Conservation (phyloP, 371 early-diverging fungal genomes). For the Lichtheimia corymbifera region DNA sequence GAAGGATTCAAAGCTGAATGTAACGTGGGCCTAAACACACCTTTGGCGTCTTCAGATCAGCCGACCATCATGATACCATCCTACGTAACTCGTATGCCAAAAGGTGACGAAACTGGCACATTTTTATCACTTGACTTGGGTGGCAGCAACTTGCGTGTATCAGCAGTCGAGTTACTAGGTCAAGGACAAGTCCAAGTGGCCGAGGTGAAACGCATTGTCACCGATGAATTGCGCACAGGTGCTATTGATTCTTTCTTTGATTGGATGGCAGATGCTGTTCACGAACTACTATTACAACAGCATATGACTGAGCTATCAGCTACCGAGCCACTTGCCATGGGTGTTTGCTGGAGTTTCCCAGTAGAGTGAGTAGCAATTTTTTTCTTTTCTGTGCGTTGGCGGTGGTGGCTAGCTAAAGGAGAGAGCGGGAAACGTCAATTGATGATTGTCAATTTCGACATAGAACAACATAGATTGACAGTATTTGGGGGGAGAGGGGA, state of each 20-base stretch:
- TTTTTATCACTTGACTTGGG: conserved; percentile 92
- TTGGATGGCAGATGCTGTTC: conserved; percentile 78
- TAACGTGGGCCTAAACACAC: conserved; percentile 38
- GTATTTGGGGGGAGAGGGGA: too few species aligned
- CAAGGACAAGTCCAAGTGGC: conserved; percentile 66
- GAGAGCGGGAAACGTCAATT: too few species aligned
- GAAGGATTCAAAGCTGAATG: conserved; percentile 52
- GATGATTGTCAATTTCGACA: too few species aligned
- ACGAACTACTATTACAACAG: conserved; percentile 24
- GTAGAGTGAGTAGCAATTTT: conserved; percentile 37
- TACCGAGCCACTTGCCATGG: conserved; percentile 39
- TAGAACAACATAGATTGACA: too few species aligned
- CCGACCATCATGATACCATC: conserved; percentile 78
- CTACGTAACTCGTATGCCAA: conserved; percentile 81
- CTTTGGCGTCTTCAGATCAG: conserved; percentile 46
- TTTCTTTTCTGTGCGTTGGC: neutral
- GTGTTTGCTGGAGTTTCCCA: conserved; percentile 55
- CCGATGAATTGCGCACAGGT: conserved; percentile 56
- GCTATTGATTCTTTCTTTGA: conserved; percentile 80
- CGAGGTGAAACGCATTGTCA: conserved; percentile 70
- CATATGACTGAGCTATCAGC: conserved; percentile 23
- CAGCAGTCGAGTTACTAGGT: conserved; percentile 76
- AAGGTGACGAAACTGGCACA: conserved; percentile 81
- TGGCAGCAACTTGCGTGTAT: conserved; percentile 91
- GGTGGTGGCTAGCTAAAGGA: too few species aligned